Evolutionary conservation across 768 basidiomycete genomes (phyloP).

Genomic region (Suillus hirtellus): DNA sequence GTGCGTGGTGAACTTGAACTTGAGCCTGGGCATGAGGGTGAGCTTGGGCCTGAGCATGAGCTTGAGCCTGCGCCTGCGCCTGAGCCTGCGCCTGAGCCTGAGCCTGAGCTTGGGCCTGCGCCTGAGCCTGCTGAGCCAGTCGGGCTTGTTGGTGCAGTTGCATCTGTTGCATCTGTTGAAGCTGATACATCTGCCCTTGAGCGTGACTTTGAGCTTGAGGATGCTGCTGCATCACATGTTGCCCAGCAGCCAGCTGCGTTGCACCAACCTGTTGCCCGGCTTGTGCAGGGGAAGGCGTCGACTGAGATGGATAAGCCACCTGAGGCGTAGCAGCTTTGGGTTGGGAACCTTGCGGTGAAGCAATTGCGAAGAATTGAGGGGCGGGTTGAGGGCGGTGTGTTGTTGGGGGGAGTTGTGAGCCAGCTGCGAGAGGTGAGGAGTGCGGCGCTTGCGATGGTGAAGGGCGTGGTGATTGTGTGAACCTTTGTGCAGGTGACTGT

Average conservation of each 20-base stretch:
- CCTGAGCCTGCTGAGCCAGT: slow-evolving; percentile 20
- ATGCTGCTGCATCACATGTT: slow-evolving; percentile 23
- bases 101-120: slow-evolving; percentile 8
- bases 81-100: slow-evolving; percentile 7
- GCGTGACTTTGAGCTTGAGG: slow-evolving; percentile 15
- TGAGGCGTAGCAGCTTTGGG: slow-evolving; percentile 35
- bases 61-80: slow-evolving; percentile 13
- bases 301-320: slow-evolving; percentile 24
- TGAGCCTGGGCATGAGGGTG: slow-evolving; percentile 12
- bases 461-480: slow-evolving; percentile 37
- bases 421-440: slow-evolving; percentile 31
- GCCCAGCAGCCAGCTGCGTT: slow-evolving; percentile 11
- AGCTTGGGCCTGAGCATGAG: slow-evolving; percentile 7
- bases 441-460: slow-evolving; percentile 32
- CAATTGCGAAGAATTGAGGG: slow-evolving; percentile 29
- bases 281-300: slow-evolving; percentile 23
- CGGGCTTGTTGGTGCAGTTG: slow-evolving; percentile 17
- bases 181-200: slow-evolving; percentile 18
- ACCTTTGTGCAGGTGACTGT: slow-evolving; percentile 33
- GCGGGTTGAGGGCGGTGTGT: slow-evolving; percentile 26
- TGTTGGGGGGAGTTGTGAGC: slow-evolving; percentile 30
- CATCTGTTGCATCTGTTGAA: slow-evolving; percentile 15
- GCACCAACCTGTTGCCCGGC: slow-evolving; percentile 24
- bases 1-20: slow-evolving; percentile 13
- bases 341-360: slow-evolving; percentile 21